These are phyloP conservation scores for Leishmania martiniquensis DNA, from an alignment of 208 protist genomes.

Conservation along the genomic window DNA sequence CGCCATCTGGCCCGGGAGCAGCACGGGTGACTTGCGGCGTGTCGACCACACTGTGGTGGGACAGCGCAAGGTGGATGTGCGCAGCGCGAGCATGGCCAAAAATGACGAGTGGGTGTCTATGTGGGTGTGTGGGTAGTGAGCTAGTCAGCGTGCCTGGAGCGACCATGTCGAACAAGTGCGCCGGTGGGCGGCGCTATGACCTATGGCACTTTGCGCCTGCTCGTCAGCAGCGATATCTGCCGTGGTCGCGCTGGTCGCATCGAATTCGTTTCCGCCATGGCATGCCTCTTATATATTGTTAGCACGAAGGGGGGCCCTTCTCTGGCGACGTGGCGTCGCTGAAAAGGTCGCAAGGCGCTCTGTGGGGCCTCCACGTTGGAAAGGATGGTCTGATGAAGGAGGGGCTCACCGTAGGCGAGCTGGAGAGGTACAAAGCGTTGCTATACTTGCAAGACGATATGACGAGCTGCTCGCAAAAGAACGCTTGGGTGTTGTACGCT, in stretches of 20 bases:
- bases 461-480: slow-evolving; percentile 90
- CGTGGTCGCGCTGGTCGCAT: slow-evolving; percentile 63
- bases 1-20: slow-evolving; percentile 36
- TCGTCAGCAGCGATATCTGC: slow-evolving; percentile 52
- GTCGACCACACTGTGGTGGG: slow-evolving; percentile 64
- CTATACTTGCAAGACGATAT: slow-evolving; percentile 93
- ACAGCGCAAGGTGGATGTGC: slow-evolving; percentile 57
- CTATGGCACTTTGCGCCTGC: slow-evolving; percentile 59
- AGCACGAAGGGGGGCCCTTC: slow-evolving; percentile 55
- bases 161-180: slow-evolving; percentile 71
- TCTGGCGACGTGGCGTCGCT: slow-evolving; percentile 53
- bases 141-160: slow-evolving; percentile 50
- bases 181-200: slow-evolving; percentile 61
- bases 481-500: slow-evolving; percentile 62
- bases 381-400: slow-evolving; percentile 65
- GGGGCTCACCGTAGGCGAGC: slow-evolving; percentile 79
- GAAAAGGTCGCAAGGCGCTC: slow-evolving; percentile 56
- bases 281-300: slow-evolving; percentile 47
- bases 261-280: slow-evolving; percentile 71
- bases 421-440: slow-evolving; percentile 87
- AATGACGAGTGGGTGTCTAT: too few relatives aligned
- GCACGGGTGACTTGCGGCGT: slow-evolving; percentile 46
- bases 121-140: background rate
- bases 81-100: slow-evolving; percentile 30
- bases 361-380: slow-evolving; percentile 51